These are phyloP conservation scores for Paecilomyces fulvus DNA, from an alignment of 2,329 filamentous ascomycete species.

Conservation along the genomic window DNA sequence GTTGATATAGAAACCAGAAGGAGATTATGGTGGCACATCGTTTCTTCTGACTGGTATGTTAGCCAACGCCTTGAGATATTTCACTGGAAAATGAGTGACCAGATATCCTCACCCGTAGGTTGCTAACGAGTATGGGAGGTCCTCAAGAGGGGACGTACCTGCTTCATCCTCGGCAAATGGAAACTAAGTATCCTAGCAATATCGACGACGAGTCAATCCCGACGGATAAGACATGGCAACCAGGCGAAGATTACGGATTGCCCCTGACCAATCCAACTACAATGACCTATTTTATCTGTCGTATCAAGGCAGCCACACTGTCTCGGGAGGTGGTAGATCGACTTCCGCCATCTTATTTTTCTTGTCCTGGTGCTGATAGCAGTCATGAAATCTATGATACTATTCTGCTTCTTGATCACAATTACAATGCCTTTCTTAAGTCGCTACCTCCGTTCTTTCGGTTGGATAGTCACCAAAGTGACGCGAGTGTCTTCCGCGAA, in stretches of 20 bases:
- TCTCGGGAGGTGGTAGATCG: not conserved
- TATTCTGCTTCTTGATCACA: not conserved
- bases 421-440: not conserved
- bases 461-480: not conserved
- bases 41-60: not conserved
- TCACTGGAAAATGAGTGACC: not conserved
- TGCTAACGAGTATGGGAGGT: not conserved
- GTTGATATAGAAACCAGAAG: not conserved
- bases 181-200: not conserved
- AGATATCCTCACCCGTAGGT: not conserved
- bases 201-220: not conserved
- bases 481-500: not conserved
- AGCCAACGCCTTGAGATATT: not conserved
- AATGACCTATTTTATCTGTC: not conserved
- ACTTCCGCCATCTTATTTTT: not conserved
- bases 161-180: not conserved
- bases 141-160: not conserved
- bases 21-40: slow-evolving; percentile 1
- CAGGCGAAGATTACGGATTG: not conserved
- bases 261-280: not conserved
- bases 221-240: not conserved
- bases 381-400: not conserved
- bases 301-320: not conserved
- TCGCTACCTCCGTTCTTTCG: not conserved
- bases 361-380: not conserved